Base-by-base conservation (phyloP, 2,329 filamentous ascomycete genomes). In the Ophiosphaerella korrae region DNA sequence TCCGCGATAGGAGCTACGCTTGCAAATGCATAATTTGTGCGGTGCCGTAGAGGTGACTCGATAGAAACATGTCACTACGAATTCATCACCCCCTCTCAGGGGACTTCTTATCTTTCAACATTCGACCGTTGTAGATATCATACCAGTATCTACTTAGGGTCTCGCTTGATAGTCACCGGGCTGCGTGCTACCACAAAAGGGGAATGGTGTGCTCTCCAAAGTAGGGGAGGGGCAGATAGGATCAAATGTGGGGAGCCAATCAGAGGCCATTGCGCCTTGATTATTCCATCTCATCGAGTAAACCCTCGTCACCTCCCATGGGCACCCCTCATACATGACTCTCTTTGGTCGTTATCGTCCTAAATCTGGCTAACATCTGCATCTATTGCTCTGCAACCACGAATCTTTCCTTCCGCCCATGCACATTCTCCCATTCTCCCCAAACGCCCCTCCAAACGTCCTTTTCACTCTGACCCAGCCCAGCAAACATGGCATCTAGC, bases 371-470 rank as follows among this genome's bases (percentile, higher is more conserved):
- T 8, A 29, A 29, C 26, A 29, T 9, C 7, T 2, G 26, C 26
- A 29, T 6, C 26, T 29, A 29, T 11, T 29, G 11, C n/a, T 46
- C 54, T 31, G 21, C 49, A 40, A 42, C 21, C 29, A 49, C n/a
- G 31, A 43, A 32, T 11, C 39, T 43, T 40, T 52, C 56, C 46
- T 50, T 66, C 43, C 65, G 50, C 26, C 69, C 65, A 52, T 63
- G 42, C 23, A 63, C 57, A 44, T 55, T 58, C 34, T 64, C 66
- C 69, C 70, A 75, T 47, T 75, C 71, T 6, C 59, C 59, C 67
- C 68, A 74, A 12, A 75, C 51, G 1, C 69, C 59, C 32, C 65
- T 65, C 74, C 73, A 75, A 21, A 75, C 61, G 49, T 71, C 72
- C 40, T 59, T 61, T 46, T 67, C 67, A 31, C 63, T 68, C 40